These are phyloP conservation scores for Chaetomium tenue DNA, from an alignment of 495 filamentous ascomycete species.

Conservation along the genomic window DNA sequence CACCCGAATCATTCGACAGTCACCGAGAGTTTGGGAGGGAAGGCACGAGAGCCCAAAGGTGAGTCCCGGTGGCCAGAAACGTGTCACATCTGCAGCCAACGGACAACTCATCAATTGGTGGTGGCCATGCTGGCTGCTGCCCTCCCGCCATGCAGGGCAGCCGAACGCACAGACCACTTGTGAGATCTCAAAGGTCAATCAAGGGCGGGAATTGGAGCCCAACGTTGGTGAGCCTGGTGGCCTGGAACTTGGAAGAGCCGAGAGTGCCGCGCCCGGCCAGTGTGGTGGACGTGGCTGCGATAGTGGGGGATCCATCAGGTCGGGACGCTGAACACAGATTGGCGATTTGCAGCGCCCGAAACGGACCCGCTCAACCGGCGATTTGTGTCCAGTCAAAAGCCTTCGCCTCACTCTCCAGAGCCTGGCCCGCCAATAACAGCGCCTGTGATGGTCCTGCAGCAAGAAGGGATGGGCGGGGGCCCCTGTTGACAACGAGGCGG, in stretches of 20 bases:
- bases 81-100: conserved; percentile 21
- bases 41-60: conserved; percentile 8
- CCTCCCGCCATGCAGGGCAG: conserved; percentile 16
- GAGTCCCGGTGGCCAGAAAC: conserved; percentile 18
- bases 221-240: not conserved
- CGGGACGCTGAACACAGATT: not conserved
- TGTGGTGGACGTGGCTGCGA: conserved; percentile 1
- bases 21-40: not conserved
- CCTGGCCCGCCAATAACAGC: conserved; percentile 15
- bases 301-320: not conserved
- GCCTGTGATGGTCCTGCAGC: conserved; percentile 16
- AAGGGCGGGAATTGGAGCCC: conserved; percentile 14
- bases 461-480: conserved; percentile 14
- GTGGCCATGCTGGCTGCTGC: not conserved
- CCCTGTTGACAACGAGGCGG: conserved; percentile 12
- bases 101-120: conserved; percentile 20
- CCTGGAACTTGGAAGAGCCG: conserved; percentile 13
- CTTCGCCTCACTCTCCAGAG: conserved; percentile 24
- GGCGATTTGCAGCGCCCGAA: conserved; percentile 8
- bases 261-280: conserved; percentile 19
- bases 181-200: not conserved
- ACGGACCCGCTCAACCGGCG: conserved; percentile 6
- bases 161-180: conserved; percentile 9
- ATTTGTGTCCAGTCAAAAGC: conserved; percentile 24
- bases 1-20: too few relatives aligned